Evolutionary conservation across 345 rosid genomes (phyloP), one percentile per base, ranked within the genome.

Genomic region (Bruguiera gymnorhiza): DNA sequence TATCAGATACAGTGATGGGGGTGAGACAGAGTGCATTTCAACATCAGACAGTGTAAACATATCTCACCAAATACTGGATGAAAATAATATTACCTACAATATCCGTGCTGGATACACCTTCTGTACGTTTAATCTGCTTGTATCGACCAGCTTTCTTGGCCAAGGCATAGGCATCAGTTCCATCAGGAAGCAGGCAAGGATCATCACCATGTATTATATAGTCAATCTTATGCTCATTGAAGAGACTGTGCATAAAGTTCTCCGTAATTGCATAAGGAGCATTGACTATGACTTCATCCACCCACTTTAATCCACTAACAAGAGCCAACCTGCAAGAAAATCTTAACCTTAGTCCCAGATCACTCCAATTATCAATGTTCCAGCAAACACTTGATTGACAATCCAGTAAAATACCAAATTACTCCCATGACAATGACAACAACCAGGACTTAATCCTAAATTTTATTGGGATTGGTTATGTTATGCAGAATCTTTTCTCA

Each of bases 41-140:
- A 11, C 19, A 43, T 13, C 50, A 43, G 50, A 43, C 50, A 43
- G 15, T 43, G 50, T 3, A 43, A 43, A 43, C 4, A 43, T 43
- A 15, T 43, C 50, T 43, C 50, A 43, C 5, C 0, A 18, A 15
- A 43, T 43, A 6, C 50, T 2, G 1, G 18, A 59, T 59, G 70
- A 65, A 71, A 69, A 27, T 19, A 21, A 36, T 58, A 78, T 78
- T 89, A 93, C 98, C 98, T 81, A 93, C 91, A 87, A 93, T 93
- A 84, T 93, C 98, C 20, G 98, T 93, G 87, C 98, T 93, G 64
- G 98, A 93, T 71, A 93, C 98, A 5, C 98, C 98, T 87, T 93
- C 98, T 0, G 98, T 93, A 37, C 98, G 96, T 79, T 91, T 93
- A 60, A 93, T 93, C 83, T 93, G 97, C 89, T 89, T 91, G 91